Evolutionary conservation across 306 rosid species (phyloP), one percentile per base, ranked within the genome.

Genomic region (Parietaria judaica): DNA sequence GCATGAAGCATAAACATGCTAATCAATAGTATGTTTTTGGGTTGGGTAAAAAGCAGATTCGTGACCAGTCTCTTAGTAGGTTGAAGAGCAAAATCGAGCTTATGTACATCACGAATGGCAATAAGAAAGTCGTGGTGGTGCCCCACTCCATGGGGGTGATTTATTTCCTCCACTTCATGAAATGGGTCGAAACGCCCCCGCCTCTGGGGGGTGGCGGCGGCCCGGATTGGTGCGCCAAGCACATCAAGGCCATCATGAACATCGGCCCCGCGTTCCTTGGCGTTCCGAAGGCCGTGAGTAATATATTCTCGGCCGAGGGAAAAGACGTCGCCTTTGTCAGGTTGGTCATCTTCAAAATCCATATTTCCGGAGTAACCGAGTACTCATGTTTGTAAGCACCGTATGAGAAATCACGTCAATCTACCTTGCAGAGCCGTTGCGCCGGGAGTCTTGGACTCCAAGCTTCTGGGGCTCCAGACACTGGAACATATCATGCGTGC

Each of bases 21-120:
- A 3, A 11, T 31, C 37, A 31, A 52, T 36, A 57, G 45, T 36
- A 57, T 66, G 41, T 34, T 68, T 80, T 66, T 61, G 53, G 71
- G 67, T 70, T 63, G 59, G 79, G 54, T 63, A 60, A 41, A 62
- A 74, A 66, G 51, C 90, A 84, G 90, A 68, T 84, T 68, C 68
- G 95, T 54, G 97, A 90, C 76, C 81, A 81, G 66, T 66, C 85
- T 58, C 81, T 90, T 47, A 84, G 88, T 65, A 75, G 83, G 72
- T 68, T 90, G 86, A 90, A 82, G 86, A 86, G 95, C 75, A 72
- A 77, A 58, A 82, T 90, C 65, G 97, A 90, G 80, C 79, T 86
- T 38, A 69, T 90, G 86, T 79, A 60, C 61, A 65, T 57, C 41
- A 80, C 83, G 61, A 86, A 82, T 70, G 89, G 94, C 36, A 10